phyloP scores from a whole-genome alignment of 2,329 filamentous ascomycete species.

The Colletotrichum simmondsii region DNA sequence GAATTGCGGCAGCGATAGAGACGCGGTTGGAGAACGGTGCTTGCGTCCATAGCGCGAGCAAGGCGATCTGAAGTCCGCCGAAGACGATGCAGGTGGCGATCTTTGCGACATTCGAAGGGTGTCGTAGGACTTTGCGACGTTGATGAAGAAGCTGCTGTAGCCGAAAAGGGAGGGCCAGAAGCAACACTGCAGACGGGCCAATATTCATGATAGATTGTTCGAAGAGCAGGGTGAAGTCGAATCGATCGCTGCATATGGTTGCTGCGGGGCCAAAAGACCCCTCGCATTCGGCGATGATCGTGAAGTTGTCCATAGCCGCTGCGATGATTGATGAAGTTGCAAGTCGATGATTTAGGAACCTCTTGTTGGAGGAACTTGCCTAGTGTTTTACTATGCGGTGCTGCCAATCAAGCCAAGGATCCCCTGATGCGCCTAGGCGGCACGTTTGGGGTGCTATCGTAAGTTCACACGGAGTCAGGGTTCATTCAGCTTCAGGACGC shows the following conservation, averaged over 20 bases:
- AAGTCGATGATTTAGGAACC: neutral
- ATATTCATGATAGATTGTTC: constrained; percentile 49
- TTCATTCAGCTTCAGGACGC: neutral
- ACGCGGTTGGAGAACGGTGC: constrained; percentile 39
- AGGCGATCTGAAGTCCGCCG: constrained; percentile 38
- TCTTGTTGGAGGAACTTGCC: neutral
- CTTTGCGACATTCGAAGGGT: constrained; percentile 36
- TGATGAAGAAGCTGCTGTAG: constrained; percentile 40
- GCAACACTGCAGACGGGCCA: constrained; percentile 42
- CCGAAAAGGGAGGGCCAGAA: constrained; percentile 45
- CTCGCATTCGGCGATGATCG: constrained; percentile 25
- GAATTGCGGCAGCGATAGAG: constrained; percentile 42
- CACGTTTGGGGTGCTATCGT: neutral
- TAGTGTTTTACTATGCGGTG: neutral
- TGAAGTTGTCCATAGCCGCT: constrained; percentile 18
- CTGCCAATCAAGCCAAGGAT: neutral
- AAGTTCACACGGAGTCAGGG: neutral
- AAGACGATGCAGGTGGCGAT: constrained; percentile 13
- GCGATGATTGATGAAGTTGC: neutral
- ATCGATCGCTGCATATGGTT: constrained; percentile 48
- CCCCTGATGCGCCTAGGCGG: neutral
- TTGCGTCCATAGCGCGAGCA: constrained; percentile 41
- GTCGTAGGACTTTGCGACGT: constrained; percentile 39
- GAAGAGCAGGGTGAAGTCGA: constrained; percentile 64
- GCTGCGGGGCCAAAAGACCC: constrained; percentile 38